Base-by-base conservation (phyloP, 768 basidiomycete genomes). In the Lentinula edodes region DNA sequence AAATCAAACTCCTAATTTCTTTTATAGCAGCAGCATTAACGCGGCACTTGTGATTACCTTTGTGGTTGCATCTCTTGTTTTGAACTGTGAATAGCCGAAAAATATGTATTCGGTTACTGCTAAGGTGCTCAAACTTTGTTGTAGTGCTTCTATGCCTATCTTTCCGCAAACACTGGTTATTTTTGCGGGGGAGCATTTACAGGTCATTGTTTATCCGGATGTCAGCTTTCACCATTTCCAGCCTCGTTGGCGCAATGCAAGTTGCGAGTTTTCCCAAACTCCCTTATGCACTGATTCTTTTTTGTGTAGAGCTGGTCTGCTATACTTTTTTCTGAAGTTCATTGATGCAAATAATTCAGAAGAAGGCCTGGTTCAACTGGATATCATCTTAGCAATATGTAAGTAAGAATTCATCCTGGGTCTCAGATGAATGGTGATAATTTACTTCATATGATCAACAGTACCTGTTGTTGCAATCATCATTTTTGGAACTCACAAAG, bases 161-260 rank as follows among this genome's bases (percentile, higher is more conserved):
- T 15, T 38, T 60, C 38, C 58, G 50, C n/a, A 60, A 51, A 16
- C 12, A 51, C 18, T 9, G 32, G 45, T 38, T 36, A 15, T 15
- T 32, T 38, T 10, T 60, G 23, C 28, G 35, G n/a, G 35, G 12
- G 18, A 36, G 42, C 28, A 52, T 36, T 16, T 23, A 23, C n/a
- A 60, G 9, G n/a, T 60, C 58, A 35, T 51, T 60, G 58, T 60
- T 60, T 48, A 48, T 51, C 16, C 32, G 58, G 36, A 48, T 60
- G 3, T 46, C 58, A 6, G 35, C 50, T n/a, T 60, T 60, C 48
- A 50, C 58, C 4, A 6, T 51, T 20, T 60, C 15, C 52, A 48
- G 58, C 32, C 32, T 60, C 3, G 39, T 60, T 16, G 13, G n/a
- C 15, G 38, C 52, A 12, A 41, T 51, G 58, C 52, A 39, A 51